phyloP scores from a whole-genome alignment of 805 yeast genomes.

The Debaryomyces castellii region DNA sequence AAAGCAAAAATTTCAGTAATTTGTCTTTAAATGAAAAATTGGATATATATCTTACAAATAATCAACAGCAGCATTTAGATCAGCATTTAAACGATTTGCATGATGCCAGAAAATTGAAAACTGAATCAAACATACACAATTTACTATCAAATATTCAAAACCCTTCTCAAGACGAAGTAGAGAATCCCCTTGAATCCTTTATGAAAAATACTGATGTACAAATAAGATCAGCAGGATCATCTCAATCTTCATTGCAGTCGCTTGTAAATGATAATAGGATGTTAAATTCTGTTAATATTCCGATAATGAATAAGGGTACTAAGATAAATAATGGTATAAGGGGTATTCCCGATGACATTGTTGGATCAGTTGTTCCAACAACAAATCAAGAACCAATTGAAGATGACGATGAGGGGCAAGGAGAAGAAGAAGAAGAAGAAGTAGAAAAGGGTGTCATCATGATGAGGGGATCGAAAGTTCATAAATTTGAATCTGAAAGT shows the following conservation, averaged over 20 bases:
- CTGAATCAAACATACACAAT: constrained; percentile 34
- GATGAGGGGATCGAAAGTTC: not conserved
- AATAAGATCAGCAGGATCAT: constrained; percentile 33
- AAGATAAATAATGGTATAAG: constrained; percentile 43
- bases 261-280: constrained; percentile 27
- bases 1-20: constrained; percentile 26
- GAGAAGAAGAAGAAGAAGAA: constrained; percentile 9
- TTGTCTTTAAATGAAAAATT: constrained; percentile 44
- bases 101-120: constrained; percentile 22
- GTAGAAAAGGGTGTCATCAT: not conserved
- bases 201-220: constrained; percentile 22
- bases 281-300: constrained; percentile 20
- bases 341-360: constrained; percentile 40
- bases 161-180: constrained; percentile 14
- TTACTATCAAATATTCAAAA: constrained; percentile 30
- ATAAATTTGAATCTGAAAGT: not conserved
- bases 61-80: constrained; percentile 21
- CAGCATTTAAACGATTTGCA: constrained; percentile 32
- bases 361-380: constrained; percentile 30
- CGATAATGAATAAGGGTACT: constrained; percentile 23
- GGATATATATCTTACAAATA: constrained; percentile 37
- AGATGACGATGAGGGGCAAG: no score
- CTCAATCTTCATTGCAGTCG: constrained; percentile 41
- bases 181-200: constrained; percentile 34
- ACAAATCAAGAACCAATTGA: constrained; percentile 7